Conservation (phyloP, 306 rosid species). For the Dryas octopetala region DNA sequence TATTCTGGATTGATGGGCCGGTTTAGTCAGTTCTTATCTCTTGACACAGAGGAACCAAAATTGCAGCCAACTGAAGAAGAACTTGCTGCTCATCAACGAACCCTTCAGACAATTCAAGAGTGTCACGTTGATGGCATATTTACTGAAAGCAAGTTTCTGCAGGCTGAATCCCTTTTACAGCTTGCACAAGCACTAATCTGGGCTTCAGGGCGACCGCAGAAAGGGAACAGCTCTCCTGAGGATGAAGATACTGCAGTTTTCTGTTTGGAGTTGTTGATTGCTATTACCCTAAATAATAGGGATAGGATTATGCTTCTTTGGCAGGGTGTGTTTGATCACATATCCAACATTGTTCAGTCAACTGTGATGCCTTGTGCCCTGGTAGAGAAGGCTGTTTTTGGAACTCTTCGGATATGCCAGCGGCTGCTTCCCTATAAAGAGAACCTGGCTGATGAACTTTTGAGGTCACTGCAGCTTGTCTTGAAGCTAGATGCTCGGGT, state of each 20-base stretch:
- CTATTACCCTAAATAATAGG: slow-evolving; percentile 89
- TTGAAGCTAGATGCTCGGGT: slow-evolving; percentile 97
- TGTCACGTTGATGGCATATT: slow-evolving; percentile 95
- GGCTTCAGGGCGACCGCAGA: slow-evolving; percentile 88
- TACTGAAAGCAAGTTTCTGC: slow-evolving; percentile 92
- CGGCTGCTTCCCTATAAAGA: slow-evolving; percentile 97
- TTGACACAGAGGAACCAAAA: slow-evolving; percentile 93
- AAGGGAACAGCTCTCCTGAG: slow-evolving; percentile 77
- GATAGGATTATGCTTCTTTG: slow-evolving; percentile 91
- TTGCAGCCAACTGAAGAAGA: slow-evolving; percentile 97
- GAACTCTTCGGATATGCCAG: slow-evolving; percentile 91
- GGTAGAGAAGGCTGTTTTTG: slow-evolving; percentile 98
- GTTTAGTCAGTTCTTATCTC: slow-evolving; percentile 92
- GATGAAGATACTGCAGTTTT: slow-evolving; percentile 98
- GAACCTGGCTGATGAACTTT: slow-evolving; percentile 90
- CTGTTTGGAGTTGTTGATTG: slow-evolving; percentile 91
- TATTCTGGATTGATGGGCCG: slow-evolving; percentile 96
- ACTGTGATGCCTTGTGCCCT: slow-evolving; percentile 91
- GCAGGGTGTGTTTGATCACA: slow-evolving; percentile 96
- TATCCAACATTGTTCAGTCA: slow-evolving; percentile 87
- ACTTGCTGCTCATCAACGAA: slow-evolving; percentile 91
- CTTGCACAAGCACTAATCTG: slow-evolving; percentile 89
- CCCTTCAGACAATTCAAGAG: slow-evolving; percentile 84
- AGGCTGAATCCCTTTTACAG: slow-evolving; percentile 86
- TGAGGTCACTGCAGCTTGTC: slow-evolving; percentile 91